phyloP scores from a whole-genome alignment of 2,329 filamentous ascomycete genomes.

The Aurifilum marmelostoma region DNA sequence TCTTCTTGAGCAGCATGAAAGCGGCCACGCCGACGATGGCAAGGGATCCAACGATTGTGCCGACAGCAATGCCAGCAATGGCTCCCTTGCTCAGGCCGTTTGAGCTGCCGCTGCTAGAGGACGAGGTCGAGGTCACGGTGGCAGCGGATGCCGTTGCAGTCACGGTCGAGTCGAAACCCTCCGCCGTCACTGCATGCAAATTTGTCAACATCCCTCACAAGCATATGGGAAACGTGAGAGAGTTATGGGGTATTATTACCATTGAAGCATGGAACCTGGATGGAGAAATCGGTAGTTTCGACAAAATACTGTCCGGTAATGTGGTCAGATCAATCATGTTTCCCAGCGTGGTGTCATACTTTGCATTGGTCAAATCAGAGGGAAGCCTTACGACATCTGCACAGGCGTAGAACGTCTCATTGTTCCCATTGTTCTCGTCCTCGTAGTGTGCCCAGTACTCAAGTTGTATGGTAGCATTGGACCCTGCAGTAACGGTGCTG shows the following conservation, averaged over 20 bases:
- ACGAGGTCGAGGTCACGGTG: conserved; percentile 22
- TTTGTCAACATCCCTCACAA: neutral
- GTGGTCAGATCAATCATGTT: neutral
- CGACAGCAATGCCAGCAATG: conserved; percentile 44
- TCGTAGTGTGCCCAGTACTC: conserved; percentile 51
- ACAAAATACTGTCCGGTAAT: conserved; percentile 38
- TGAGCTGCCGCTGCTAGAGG: conserved; percentile 24
- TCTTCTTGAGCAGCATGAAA: conserved; percentile 35
- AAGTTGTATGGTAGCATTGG: conserved; percentile 53
- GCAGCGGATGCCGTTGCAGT: conserved; percentile 30
- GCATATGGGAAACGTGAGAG: neutral
- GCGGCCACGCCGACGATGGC: conserved; percentile 37
- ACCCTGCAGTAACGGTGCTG: conserved; percentile 41
- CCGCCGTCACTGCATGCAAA: conserved; percentile 32
- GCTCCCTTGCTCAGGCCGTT: conserved; percentile 39
- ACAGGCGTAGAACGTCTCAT: conserved; percentile 44
- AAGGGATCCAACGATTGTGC: conserved; percentile 39
- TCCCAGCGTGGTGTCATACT: neutral
- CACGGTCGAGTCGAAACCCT: conserved; percentile 36
- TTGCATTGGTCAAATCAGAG: neutral
- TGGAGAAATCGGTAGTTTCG: conserved; percentile 36
- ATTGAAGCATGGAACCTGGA: conserved; percentile 44
- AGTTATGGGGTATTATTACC: neutral
- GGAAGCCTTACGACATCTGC: conserved; percentile 42
- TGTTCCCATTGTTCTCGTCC: conserved; percentile 39